phyloP scores from a whole-genome alignment of 805 yeast species.

The Lipomyces yamanashiensis region DNA sequence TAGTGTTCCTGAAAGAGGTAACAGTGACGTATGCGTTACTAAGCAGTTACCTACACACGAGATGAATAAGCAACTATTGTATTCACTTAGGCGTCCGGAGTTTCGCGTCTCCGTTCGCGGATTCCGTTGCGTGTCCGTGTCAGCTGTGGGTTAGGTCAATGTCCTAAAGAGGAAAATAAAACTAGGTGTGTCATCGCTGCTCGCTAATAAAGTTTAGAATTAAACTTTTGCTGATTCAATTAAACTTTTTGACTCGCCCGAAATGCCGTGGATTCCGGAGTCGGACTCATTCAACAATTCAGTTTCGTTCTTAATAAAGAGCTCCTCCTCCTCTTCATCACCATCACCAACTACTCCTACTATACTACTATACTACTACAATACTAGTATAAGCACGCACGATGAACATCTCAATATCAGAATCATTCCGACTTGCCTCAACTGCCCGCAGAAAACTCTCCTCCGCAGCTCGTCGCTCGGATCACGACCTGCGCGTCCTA shows the following conservation, averaged over 20 bases:
- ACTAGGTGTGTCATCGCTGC: not conserved
- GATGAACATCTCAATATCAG: conserved; percentile 45
- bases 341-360: not conserved
- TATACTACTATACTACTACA: no score
- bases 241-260: not conserved
- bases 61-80: no score
- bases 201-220: not conserved
- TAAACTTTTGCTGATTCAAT: not conserved
- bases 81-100: no score
- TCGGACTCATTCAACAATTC: not conserved
- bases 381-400: no score
- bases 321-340: not conserved
- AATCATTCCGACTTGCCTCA: conserved; percentile 65
- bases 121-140: not conserved
- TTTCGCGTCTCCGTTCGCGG: no score
- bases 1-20: not conserved
- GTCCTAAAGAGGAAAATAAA: not conserved
- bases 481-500: conserved; percentile 60
- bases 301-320: no score
- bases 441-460: conserved; percentile 68
- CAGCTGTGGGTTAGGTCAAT: not conserved
- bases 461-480: conserved; percentile 61
- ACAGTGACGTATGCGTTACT: no score
- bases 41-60: no score
- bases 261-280: not conserved